Evolutionary conservation across 2,329 filamentous ascomycete species (phyloP).

Genomic region (Tolypocladium guangdongense): DNA sequence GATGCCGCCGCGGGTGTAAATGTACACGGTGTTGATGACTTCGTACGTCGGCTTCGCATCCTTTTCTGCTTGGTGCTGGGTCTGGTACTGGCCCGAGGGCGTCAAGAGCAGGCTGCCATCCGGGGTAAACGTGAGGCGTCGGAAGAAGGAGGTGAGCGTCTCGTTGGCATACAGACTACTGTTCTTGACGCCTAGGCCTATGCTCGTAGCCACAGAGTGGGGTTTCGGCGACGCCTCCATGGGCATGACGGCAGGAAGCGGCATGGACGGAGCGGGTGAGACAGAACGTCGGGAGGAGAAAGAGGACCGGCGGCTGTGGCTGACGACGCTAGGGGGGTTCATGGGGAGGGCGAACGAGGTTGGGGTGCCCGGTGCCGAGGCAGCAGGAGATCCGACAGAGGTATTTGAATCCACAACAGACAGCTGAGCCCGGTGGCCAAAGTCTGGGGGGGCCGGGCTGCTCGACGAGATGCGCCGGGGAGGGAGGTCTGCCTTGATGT

Average conservation of each 20-base stretch:
- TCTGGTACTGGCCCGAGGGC: conserved; percentile 90
- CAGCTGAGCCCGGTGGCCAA: conserved; percentile 55
- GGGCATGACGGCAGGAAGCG: conserved; percentile 89
- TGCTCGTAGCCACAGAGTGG: conserved; percentile 40
- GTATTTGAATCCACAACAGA: conserved; percentile 39
- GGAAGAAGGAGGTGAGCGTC: conserved; percentile 93
- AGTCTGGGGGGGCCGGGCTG: conserved; percentile 83
- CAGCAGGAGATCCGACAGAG: conserved; percentile 68
- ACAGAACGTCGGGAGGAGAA: conserved; percentile 82
- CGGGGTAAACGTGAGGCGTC: conserved; percentile 84
- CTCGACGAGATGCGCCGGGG: conserved; percentile 79
- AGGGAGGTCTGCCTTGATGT: conserved; percentile 78
- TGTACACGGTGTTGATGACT: conserved; percentile 93
- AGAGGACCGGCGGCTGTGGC: conserved; percentile 87
- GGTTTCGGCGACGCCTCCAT: conserved; percentile 82
- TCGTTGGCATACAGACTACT: conserved; percentile 92
- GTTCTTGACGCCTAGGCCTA: conserved; percentile 61
- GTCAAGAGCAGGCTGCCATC: conserved; percentile 92
- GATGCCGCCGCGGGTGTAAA: conserved; percentile 91
- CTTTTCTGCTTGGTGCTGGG: conserved; percentile 52
- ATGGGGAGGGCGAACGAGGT: conserved; percentile 83
- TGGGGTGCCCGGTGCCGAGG: conserved; percentile 88
- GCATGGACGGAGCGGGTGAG: conserved; percentile 87
- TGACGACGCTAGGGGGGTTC: conserved; percentile 85
- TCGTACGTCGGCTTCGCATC: conserved; percentile 71